Base-by-base conservation (phyloP, 768 basidiomycete species). In the Leccinum longicurvipes region DNA sequence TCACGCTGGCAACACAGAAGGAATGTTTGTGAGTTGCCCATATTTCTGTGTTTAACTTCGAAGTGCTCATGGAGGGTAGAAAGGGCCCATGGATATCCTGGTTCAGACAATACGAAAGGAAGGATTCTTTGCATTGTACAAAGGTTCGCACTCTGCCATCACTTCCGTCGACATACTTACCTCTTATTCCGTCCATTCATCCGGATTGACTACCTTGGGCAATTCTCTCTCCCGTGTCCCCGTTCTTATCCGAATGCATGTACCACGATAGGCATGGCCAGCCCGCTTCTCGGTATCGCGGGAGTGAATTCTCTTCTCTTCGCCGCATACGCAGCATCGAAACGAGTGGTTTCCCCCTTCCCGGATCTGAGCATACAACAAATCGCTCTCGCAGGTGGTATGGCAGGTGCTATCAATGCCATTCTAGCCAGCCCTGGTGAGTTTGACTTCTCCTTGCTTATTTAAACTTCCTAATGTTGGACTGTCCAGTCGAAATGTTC, bases 241-340 rank as follows among this genome's bases (percentile, higher is more conserved):
- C 12, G 17, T 25, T 29, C 47, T 44, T 19, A 34, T 50, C 3
- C 11, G 41, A n/a, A 25, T 7, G 23, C 10, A 6, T 32, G 21
- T 21, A 21, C 6, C 15, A 3, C 31, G 9, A 39, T 28, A 57
- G 93, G 93, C 34, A 95, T 94, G 93, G 79, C 86, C 1, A 92
- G 89, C 51, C 96, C 97, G 0, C 79, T 98, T 9, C 55, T 97
- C 44, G 97, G 97, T 17, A 89, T 98, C 25, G 92, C 95, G 2
- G 95, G 91, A 9, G 96, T 98, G 64, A 98, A 98, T 74, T 96
- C 93, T 4, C 80, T 98, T 12, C 82, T 98, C 12, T 99, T 98
- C 74, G 89, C 91, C 1, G 85, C 94, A 0, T 98, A 96, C 64
- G 88, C 82, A n/a, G 75, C 81, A 19, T 90, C 93, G 3, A 79